Evolutionary conservation across 495 filamentous ascomycete species (phyloP).

Genomic region (Baudoinia panamericana): DNA sequence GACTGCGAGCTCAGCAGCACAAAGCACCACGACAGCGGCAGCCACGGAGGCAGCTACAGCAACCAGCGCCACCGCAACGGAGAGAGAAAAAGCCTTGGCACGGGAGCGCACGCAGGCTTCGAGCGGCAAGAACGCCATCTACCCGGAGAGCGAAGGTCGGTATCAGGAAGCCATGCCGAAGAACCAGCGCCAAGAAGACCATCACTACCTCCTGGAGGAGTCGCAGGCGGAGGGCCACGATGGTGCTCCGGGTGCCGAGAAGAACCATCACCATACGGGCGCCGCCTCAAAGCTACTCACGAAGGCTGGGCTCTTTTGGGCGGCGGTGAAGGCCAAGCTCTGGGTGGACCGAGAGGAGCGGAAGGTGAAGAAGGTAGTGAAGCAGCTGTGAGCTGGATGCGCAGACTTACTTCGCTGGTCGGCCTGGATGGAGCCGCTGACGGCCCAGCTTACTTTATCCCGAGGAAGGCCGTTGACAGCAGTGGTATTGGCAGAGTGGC

Average conservation of each 20-base stretch:
- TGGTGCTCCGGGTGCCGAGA: too few species aligned
- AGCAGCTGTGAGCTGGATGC: neutral
- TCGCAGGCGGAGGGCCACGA: neutral
- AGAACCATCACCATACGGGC: too few species aligned
- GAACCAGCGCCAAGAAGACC: slow-evolving; percentile 9
- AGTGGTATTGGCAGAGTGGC: neutral
- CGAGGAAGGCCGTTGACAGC: neutral
- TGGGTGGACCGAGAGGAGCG: neutral
- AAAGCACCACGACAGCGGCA: neutral
- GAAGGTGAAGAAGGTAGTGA: neutral
- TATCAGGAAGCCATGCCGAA: slow-evolving; percentile 1
- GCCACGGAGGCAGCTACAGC: neutral
- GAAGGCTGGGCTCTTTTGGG: slow-evolving; percentile 5
- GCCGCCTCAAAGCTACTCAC: too few species aligned
- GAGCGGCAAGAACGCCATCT: slow-evolving; percentile 1
- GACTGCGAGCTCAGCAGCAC: neutral
- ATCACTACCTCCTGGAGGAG: slow-evolving; percentile 3
- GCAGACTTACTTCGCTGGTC: neutral
- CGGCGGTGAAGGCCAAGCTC: slow-evolving; percentile 6
- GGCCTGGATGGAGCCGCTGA: slow-evolving; percentile 1
- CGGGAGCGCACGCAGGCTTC: neutral
- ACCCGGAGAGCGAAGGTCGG: slow-evolving; percentile 2
- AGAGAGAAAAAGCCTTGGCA: slow-evolving; percentile 4
- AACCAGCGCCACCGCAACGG: neutral
- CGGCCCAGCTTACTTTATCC: neutral